A percentile compares a stretch with the other conserved stretches of the same genome.
These are phyloP conservation scores for Aspergillus hortae DNA, from an alignment of 2,329 filamentous ascomycete species.

Conservation along the genomic window DNA sequence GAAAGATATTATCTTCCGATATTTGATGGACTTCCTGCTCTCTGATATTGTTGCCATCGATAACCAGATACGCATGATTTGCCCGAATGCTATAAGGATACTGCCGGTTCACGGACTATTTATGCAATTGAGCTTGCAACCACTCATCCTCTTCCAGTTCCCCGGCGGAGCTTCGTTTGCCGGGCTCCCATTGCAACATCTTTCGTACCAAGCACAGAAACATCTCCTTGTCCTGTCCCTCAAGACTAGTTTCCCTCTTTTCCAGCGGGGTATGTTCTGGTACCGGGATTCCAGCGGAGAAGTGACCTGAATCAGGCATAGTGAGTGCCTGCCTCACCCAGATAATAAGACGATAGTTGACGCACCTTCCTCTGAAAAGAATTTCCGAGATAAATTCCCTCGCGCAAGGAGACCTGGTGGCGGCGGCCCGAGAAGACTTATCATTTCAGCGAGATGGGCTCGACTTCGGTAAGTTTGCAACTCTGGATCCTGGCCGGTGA, in stretches of 20 bases:
- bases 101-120: background rate
- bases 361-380: slow-evolving; percentile 39
- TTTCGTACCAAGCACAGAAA: slow-evolving; percentile 34
- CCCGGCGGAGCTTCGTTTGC: slow-evolving; percentile 27
- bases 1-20: no score
- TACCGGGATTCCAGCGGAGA: slow-evolving; percentile 20
- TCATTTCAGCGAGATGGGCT: slow-evolving; percentile 50
- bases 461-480: slow-evolving; percentile 39
- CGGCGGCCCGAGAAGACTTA: slow-evolving; percentile 44
- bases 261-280: slow-evolving; percentile 28
- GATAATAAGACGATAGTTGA: background rate
- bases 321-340: background rate
- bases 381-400: slow-evolving; percentile 32
- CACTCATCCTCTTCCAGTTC: slow-evolving; percentile 28
- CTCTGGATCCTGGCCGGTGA: slow-evolving; percentile 40
- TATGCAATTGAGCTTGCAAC: slow-evolving; percentile 12
- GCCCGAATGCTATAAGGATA: no score
- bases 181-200: slow-evolving; percentile 37
- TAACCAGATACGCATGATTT: no score
- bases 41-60: no score
- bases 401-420: slow-evolving; percentile 33
- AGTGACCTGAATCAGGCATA: slow-evolving; percentile 21
- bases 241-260: slow-evolving; percentile 34
- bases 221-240: slow-evolving; percentile 28
- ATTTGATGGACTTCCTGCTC: no score